These are phyloP conservation scores for Trifolium repens DNA, from an alignment of 306 rosid genomes.

Conservation along the genomic window DNA sequence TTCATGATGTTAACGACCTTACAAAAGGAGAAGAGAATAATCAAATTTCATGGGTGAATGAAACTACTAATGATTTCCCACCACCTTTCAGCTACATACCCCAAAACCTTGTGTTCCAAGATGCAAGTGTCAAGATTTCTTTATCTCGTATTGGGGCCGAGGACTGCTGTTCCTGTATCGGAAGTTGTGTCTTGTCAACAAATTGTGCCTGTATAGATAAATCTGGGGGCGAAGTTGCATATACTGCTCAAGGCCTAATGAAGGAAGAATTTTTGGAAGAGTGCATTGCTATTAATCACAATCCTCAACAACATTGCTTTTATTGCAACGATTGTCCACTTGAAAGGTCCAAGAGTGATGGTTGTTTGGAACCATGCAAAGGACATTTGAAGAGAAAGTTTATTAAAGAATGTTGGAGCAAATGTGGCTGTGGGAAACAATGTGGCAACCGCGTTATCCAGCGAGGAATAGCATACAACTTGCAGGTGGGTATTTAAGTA, in stretches of 20 bases:
- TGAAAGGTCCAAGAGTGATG: conserved; percentile 72
- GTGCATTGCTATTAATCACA: conserved; percentile 62
- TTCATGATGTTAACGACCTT: conserved; percentile 64
- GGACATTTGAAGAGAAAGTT: conserved; percentile 84
- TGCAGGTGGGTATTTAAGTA: conserved; percentile 66
- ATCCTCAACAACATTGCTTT: conserved; percentile 53
- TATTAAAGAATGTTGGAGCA: conserved; percentile 94
- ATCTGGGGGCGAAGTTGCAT: conserved; percentile 71
- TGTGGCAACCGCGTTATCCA: conserved; percentile 94
- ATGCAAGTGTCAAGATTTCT: conserved; percentile 62
- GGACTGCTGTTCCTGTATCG: conserved; percentile 81
- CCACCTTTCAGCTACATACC: conserved; percentile 72
- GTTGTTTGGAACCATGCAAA: conserved; percentile 78
- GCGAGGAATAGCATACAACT: conserved; percentile 74
- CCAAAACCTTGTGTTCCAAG: conserved; percentile 63
- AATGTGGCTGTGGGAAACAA: conserved; percentile 82
- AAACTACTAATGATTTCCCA: conserved; percentile 55
- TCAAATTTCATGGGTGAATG: conserved; percentile 72
- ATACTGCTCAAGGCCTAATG: conserved; percentile 62
- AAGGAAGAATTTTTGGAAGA: conserved; percentile 71
- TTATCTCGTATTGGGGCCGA: conserved; percentile 63
- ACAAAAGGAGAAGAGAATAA: conserved; percentile 86
- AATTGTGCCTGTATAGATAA: conserved; percentile 74
- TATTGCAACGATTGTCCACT: conserved; percentile 83
- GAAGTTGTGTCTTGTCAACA: conserved; percentile 63